A percentile compares a stretch with the other conserved stretches of the same genome.
Conservation (phyloP, 495 filamentous ascomycete species). For the Penicillium paxilli region DNA sequence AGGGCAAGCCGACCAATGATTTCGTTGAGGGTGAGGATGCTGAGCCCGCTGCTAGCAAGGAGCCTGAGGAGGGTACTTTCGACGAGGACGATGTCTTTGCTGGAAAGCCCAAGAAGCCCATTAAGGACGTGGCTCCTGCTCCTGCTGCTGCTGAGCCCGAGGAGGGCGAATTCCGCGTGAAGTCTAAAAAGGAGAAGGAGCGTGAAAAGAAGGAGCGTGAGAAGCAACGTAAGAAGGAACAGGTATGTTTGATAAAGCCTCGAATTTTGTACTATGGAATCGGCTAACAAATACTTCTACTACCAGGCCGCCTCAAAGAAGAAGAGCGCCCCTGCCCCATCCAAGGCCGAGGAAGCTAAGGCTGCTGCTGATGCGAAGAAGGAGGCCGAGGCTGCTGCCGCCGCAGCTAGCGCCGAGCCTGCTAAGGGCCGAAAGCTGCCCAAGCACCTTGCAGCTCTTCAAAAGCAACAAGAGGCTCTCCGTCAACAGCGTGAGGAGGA, state of each 20-base stretch:
- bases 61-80: constrained; percentile 79
- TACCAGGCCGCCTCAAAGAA: constrained; percentile 64
- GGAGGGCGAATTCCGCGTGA: constrained; percentile 64
- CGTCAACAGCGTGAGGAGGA: constrained; percentile 73
- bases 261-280: not conserved
- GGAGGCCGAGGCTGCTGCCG: constrained; percentile 30
- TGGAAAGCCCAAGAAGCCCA: constrained; percentile 64
- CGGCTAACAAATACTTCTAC: not conserved
- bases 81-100: constrained; percentile 83
- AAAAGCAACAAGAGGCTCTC: constrained; percentile 89
- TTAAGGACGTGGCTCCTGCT: constrained; percentile 43
- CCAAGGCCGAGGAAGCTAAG: constrained; percentile 33
- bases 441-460: constrained; percentile 74
- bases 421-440: constrained; percentile 91
- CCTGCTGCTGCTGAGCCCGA: constrained; percentile 50
- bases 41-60: constrained; percentile 60
- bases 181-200: constrained; percentile 97
- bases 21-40: constrained; percentile 72
- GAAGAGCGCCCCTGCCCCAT: constrained; percentile 39
- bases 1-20: constrained; percentile 72
- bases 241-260: constrained; percentile 49
- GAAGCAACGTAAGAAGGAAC: constrained; percentile 91
- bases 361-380: constrained; percentile 47
- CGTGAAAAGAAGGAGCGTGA: constrained; percentile 91
- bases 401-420: constrained; percentile 48